phyloP scores from a whole-genome alignment of 768 basidiomycete species.

The Hebeloma cylindrosporum region DNA sequence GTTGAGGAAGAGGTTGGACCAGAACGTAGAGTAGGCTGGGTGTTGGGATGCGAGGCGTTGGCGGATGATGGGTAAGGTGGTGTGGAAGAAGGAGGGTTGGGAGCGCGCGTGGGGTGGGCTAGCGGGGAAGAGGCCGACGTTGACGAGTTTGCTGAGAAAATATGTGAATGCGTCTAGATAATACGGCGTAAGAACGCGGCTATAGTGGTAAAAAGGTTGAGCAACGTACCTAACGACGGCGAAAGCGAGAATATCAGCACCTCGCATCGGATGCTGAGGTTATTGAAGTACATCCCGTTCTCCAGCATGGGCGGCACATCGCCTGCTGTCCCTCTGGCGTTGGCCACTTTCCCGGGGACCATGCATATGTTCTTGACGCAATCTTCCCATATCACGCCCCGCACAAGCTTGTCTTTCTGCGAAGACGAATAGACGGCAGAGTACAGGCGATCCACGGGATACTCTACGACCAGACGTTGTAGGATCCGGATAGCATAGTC shows the following conservation, averaged over 20 bases:
- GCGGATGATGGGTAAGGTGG: slow-evolving; percentile 50
- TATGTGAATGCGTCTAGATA: slow-evolving; percentile 40
- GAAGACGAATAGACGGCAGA: slow-evolving; percentile 40
- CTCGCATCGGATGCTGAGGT: slow-evolving; percentile 54
- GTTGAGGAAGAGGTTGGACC: slow-evolving; percentile 46
- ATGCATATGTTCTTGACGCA: slow-evolving; percentile 62
- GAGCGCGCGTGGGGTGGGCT: slow-evolving; percentile 49
- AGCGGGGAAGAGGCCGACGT: slow-evolving; percentile 63
- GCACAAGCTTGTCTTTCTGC: slow-evolving; percentile 24
- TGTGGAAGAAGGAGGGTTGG: slow-evolving; percentile 70
- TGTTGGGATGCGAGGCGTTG: slow-evolving; percentile 29
- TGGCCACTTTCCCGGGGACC: slow-evolving; percentile 78
- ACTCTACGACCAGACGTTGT: slow-evolving; percentile 52
- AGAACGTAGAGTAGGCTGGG: slow-evolving; percentile 46
- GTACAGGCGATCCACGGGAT: slow-evolving; percentile 71
- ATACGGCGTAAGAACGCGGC: neutral
- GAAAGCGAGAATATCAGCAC: slow-evolving; percentile 48
- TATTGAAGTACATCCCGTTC: slow-evolving; percentile 55
- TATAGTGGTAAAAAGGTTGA: neutral
- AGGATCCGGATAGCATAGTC: slow-evolving; percentile 54
- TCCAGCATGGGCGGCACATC: slow-evolving; percentile 49
- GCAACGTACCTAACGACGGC: slow-evolving; percentile 29
- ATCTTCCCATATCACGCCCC: slow-evolving; percentile 68
- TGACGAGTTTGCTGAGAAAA: slow-evolving; percentile 66
- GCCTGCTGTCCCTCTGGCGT: slow-evolving; percentile 47